Evolutionary conservation across 176 grass and related monocot species (phyloP), one percentile per base, ranked within the genome.

Genomic region (Elymus sibiricus): DNA sequence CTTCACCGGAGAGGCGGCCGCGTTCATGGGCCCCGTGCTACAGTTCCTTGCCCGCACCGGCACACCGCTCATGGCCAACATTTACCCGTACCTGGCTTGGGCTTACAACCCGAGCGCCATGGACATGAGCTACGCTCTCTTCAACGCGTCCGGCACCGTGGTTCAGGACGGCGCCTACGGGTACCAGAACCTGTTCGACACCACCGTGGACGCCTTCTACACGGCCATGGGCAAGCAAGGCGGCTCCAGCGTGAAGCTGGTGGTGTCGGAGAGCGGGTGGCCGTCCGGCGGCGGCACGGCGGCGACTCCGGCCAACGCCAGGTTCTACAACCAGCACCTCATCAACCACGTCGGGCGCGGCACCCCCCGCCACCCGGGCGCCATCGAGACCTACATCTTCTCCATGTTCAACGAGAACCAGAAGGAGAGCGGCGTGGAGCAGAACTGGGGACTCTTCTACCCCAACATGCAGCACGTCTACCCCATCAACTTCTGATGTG

Each of bases 331-430:
- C 82, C 90, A 97, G 86, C 68, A 97, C 72, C 79, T 94, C 12
- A 69, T 94, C 46, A 87, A 85, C 74, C 92, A 91, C 43, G 92
- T 97, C 56, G 17, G 84, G 0, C 28, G 72, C 9, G 95, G 92
- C 22, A 94, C 95, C 35, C 95, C 95, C 16, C 27, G 89, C 11
- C 93, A 80, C 70, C 78, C 84, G 0, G 93, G 86, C 27, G 13
- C 63, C 35, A 86, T 94, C 28, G 92, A 97, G 88, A 89, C 90
- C 0, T 94, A 91, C 73, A 10, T 97, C 58, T 97, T 91, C 63
- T 44, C 86, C 49, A 93, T 97, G 90, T 97, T 97, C 88, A 88
- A 97, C 61, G 92, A 97, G 89, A 86, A 97, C 84, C 77, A 87
- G 88, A 94, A 94, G 92, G 47, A 86, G 0, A 29, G 11, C 37